Evolutionary conservation across 768 basidiomycete species (phyloP), one percentile per base, ranked within the genome.

Genomic region (Daedalea quercina): DNA sequence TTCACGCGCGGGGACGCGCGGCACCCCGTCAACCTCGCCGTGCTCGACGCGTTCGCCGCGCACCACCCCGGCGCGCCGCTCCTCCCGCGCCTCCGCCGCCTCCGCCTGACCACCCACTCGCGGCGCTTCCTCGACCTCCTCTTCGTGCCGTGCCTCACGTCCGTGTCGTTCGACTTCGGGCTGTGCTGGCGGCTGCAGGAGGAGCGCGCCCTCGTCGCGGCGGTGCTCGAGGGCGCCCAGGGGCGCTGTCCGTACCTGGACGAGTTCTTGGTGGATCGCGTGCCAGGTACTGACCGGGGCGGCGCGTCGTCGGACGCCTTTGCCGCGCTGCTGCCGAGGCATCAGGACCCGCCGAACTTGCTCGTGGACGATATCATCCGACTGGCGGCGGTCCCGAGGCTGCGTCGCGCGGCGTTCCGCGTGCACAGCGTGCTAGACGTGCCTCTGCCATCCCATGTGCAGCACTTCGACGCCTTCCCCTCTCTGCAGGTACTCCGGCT

Each of bases 101-200:
- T 55, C 23, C 50, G 54, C 15, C 47, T 44, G 45, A 55, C 54
- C 20, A 50, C 53, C 9, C n/a, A 34, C 15, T 15, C 42, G 15
- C n/a, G 12, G 11, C 42, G 23, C 0, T 44, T 44, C 19, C 33
- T 50, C 20, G 49, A 40, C 24, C 48, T 54, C 9, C 49, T 54
- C 48, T 19, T 45, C 23, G 46, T 44, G 33, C 33, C 48, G n/a
- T 33, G 41, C 6, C 43, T 50, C 17, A 25, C 40, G 9, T 42
- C 31, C 11, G 42, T 54, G 2, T 12, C 31, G 9, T 28, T 50
- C 31, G 48, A 54, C 43, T 50, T 45, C 25, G 19, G n/a, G 23
- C 19, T 15, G 37, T 15, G 17, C 19, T 40, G 37, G 37, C 13
- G 37, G 37, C 37, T 40, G 37, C 37, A 40, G 37, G 37, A 40